Base-by-base conservation (phyloP, 1,139 yeast genomes). In the Zygoascus hellenicus region DNA sequence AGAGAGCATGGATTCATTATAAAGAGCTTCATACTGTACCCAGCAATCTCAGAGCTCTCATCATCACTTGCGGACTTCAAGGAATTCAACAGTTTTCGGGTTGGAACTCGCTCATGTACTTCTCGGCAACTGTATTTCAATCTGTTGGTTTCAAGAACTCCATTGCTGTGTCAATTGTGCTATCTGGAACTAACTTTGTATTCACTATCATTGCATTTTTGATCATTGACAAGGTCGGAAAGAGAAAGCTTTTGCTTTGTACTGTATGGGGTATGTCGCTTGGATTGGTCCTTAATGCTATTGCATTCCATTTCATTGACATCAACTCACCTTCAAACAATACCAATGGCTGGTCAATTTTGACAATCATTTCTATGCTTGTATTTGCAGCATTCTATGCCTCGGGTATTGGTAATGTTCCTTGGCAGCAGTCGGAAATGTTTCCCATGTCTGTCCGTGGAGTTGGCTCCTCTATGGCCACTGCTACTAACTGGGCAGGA, bases 41-140 rank as follows among this genome's bases (percentile, higher is more conserved):
- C n/a, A 55, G 94, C 2, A 89, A 90, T 65, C 77, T 87, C 54
- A 77, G 97, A 59, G 97, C 97, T 6, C 74, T 90, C 52, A 72
- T 89, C 36, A 80, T 90, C 58, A 92, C 94, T 7, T 88, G 96
- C 71, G 96, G 94, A 17, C 71, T 90, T 55, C 97, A 90, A 68
- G 96, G 95, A 52, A 85, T 90, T 61, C 97, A 90, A 70, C 97
- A 90, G 68, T 88, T 89, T 58, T 85, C 95, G 15, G 97, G 97
- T 55, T 89, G 90, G 78, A 90, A 90, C 69, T 87, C 97, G 5
- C 76, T 90, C 59, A 86, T 89, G 95, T 90, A 90, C 69, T 90
- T 89, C 67, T 83, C 95, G 48, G 82, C 95, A 33, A 89, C 96
- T 1, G 83, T 90, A 55, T 90, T 90, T 63, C 82, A 87, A 65